phyloP scores from a whole-genome alignment of 2,329 filamentous ascomycete species.

The Aureobasidium sp. region DNA sequence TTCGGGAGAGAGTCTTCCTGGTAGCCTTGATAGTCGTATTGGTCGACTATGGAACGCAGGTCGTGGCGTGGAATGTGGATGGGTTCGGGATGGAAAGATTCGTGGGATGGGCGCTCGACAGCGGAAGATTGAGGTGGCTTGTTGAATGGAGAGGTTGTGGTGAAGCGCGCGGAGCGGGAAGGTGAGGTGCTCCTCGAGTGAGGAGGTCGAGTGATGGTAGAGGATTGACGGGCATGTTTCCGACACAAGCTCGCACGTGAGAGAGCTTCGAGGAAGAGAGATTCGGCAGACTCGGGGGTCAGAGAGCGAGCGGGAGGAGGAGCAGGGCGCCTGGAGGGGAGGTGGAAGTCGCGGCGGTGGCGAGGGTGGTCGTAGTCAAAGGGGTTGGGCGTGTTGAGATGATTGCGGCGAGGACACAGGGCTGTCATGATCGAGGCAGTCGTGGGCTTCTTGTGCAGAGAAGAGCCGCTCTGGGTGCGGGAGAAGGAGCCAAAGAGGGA shows the following conservation, averaged over 20 bases:
- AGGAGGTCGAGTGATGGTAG: conserved; percentile 4
- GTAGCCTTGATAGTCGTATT: conserved; percentile 3
- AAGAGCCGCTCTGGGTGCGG: conserved; percentile 30
- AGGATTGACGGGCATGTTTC: conserved; percentile 14
- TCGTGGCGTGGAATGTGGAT: conserved; percentile 32
- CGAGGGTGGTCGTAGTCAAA: neutral
- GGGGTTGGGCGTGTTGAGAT: neutral
- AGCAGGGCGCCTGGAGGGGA: neutral
- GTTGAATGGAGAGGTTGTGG: neutral
- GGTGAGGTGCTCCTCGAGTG: neutral
- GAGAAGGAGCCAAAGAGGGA: conserved; percentile 49
- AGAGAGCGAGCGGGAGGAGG: neutral
- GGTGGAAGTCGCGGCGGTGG: conserved; percentile 1
- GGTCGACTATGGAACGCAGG: conserved; percentile 40
- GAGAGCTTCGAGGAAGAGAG: conserved; percentile 12
- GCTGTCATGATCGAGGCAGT: conserved; percentile 31
- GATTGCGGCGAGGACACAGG: conserved; percentile 5
- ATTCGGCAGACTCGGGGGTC: conserved; percentile 9
- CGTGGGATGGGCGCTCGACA: neutral
- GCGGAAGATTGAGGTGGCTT: neutral
- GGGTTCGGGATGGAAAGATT: neutral
- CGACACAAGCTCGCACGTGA: conserved; percentile 11
- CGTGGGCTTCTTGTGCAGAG: conserved; percentile 17
- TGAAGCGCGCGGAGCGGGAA: neutral
- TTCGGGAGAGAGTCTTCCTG: neutral